phyloP scores from a whole-genome alignment of 306 rosid genomes.

The Acacia melanoxylon region DNA sequence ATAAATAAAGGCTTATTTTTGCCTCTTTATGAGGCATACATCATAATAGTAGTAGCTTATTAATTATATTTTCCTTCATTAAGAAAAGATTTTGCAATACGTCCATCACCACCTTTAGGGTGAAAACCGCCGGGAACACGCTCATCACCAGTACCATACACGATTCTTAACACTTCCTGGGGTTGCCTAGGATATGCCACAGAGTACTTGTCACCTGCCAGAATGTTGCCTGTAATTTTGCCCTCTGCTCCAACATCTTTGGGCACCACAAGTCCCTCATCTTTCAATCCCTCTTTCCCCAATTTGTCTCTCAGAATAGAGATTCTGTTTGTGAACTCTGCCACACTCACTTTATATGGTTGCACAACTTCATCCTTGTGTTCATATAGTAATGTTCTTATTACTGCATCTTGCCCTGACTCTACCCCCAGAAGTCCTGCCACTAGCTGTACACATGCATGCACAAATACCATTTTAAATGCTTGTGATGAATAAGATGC shows the following conservation, averaged over 20 bases:
- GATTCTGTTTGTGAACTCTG: constrained; percentile 61
- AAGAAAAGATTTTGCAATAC: neutral
- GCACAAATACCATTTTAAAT: too few relatives aligned
- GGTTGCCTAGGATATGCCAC: neutral
- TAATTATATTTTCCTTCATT: neutral
- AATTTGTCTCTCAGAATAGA: constrained; percentile 59
- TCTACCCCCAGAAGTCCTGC: constrained; percentile 79
- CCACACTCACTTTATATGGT: constrained; percentile 61
- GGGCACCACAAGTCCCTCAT: constrained; percentile 35
- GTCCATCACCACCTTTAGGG: neutral
- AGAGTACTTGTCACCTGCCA: neutral
- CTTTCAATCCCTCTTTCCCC: constrained; percentile 58
- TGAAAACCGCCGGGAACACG: neutral
- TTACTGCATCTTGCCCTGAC: constrained; percentile 81
- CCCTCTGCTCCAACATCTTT: neutral
- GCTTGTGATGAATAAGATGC: too few relatives aligned
- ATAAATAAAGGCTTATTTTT: too few relatives aligned
- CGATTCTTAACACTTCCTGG: neutral
- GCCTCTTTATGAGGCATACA: too few relatives aligned
- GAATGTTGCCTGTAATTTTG: neutral
- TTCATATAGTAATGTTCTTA: constrained; percentile 57
- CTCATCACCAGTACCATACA: neutral
- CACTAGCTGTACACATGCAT: constrained; percentile 46
- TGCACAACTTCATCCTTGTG: constrained; percentile 17
- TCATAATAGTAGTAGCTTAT: neutral